Percentiles rank a stretch among this genome's conserved stretches.
These are phyloP conservation scores for Knufia petricola DNA, from an alignment of 2,329 filamentous ascomycete genomes.

Conservation along the genomic window DNA sequence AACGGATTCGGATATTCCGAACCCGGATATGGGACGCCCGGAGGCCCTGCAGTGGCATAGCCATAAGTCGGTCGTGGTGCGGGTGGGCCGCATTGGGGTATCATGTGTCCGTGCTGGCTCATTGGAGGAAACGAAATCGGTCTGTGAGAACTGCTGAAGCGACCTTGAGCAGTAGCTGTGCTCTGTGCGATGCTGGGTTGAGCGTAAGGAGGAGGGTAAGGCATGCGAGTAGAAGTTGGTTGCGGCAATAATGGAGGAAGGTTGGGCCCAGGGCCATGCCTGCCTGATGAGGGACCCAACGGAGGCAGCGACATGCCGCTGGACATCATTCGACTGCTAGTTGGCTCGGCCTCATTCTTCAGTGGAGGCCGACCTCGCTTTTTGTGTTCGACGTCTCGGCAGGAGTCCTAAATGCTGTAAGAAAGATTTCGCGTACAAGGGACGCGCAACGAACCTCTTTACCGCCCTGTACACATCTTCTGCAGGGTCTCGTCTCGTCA, in stretches of 20 bases:
- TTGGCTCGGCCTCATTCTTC: conserved; percentile 15
- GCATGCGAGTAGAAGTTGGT: neutral
- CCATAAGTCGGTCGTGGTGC: neutral
- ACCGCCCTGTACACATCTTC: conserved; percentile 36
- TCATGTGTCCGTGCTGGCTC: conserved; percentile 10
- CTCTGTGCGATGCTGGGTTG: conserved; percentile 18
- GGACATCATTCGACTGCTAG: conserved; percentile 1
- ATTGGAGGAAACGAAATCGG: neutral
- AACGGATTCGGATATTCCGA: conserved; percentile 5
- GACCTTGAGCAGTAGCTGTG: conserved; percentile 11
- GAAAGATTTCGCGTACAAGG: neutral
- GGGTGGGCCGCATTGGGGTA: neutral
- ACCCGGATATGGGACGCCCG: neutral
- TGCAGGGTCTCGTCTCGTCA: conserved; percentile 37
- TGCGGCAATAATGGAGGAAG: neutral
- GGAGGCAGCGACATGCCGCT: neutral
- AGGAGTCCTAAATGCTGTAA: conserved; percentile 28
- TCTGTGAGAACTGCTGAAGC: conserved; percentile 7
- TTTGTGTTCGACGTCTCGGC: conserved; percentile 39
- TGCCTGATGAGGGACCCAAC: neutral
- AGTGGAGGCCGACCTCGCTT: conserved; percentile 36
- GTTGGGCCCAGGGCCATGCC: neutral
- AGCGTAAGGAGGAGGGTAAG: conserved; percentile 12
- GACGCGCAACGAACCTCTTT: conserved; percentile 34
- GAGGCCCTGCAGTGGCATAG: neutral